Evolutionary conservation across 2,329 filamentous ascomycete species (phyloP), one percentile per base, ranked within the genome.

Genomic region (Purpureocillium lavendulum): DNA sequence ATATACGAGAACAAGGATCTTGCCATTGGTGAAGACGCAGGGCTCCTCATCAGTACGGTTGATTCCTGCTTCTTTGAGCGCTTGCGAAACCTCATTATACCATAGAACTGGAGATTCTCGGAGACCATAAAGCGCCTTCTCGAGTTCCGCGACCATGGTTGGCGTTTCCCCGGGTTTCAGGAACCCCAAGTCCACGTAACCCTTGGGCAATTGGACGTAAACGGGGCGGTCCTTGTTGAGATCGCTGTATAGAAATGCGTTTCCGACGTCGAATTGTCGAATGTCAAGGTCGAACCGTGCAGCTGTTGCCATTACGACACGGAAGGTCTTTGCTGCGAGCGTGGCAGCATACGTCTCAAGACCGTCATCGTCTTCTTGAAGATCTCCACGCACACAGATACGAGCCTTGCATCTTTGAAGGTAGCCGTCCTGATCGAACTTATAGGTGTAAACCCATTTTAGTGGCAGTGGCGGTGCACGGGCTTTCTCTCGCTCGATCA

Each of bases 381-480:
- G 28, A 15, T 43, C 21, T 16, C 10, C 21, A 12, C 35, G 26
- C 17, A 40, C 35, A 33, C 40, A 43, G 1, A 43, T 40, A 12
- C n/a, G 24, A n/a, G 14, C 34, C 26, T 43, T 43, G 33, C 13
- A 40, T 12, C 18, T 12, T 4, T 29, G 8, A 10, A 43, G 34
- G 36, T 29, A 36, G 2, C 34, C 35, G 14, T 35, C n/a, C 11
- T 34, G 21, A 31, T 43, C 21, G 29, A 40, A 18, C 12, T 43
- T 43, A 31, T 43, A 38, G 10, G 16, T 40, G 36, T 37, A 40
- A 3, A 43, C 38, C 24, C 32, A 43, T n/a, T 40, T 43, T 21
- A 40, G 28, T 3, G 24, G 18, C 12, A 40, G 5, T 1, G 30
- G 33, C 9, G 14, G 28, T 36, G 14, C 33, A 4, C 11, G 18